These are phyloP conservation scores for Daldinia bambusicola DNA, from an alignment of 495 filamentous ascomycete species.

Conservation along the genomic window DNA sequence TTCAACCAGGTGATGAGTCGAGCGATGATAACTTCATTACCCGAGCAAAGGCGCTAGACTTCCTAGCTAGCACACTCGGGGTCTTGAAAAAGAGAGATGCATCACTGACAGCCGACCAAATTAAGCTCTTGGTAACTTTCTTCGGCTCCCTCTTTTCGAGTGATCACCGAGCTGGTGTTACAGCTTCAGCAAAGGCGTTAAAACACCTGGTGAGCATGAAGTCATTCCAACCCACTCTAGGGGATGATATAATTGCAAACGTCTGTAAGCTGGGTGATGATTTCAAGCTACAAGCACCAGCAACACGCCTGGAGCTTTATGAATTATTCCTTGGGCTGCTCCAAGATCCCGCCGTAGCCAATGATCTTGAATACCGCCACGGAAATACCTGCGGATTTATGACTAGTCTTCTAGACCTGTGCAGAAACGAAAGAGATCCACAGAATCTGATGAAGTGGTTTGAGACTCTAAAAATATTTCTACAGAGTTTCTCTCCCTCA, in stretches of 20 bases:
- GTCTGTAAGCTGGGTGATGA: conserved; percentile 59
- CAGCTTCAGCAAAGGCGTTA: conserved; percentile 59
- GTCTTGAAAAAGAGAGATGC: conserved; percentile 48
- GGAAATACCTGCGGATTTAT: conserved; percentile 53
- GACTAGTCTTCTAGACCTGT: conserved; percentile 54
- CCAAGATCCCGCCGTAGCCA: conserved; percentile 48
- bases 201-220: conserved; percentile 56
- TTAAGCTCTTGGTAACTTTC: conserved; percentile 57
- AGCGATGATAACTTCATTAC: conserved; percentile 56
- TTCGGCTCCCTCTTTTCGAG: conserved; percentile 61
- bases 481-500: conserved; percentile 54
- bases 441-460: conserved; percentile 62
- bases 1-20: conserved; percentile 51
- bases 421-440: conserved; percentile 60
- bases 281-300: conserved; percentile 57
- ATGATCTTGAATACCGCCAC: conserved; percentile 55
- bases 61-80: conserved; percentile 58
- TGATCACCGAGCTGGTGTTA: conserved; percentile 62
- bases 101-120: conserved; percentile 55
- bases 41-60: conserved; percentile 57
- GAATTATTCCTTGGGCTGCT: conserved; percentile 57
- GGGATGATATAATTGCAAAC: conserved; percentile 53
- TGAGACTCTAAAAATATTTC: conserved; percentile 51
- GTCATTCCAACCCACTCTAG: conserved; percentile 56
- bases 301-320: conserved; percentile 60